phyloP scores from a whole-genome alignment of 2,329 filamentous ascomycete species.

The Fusarium sp. region DNA sequence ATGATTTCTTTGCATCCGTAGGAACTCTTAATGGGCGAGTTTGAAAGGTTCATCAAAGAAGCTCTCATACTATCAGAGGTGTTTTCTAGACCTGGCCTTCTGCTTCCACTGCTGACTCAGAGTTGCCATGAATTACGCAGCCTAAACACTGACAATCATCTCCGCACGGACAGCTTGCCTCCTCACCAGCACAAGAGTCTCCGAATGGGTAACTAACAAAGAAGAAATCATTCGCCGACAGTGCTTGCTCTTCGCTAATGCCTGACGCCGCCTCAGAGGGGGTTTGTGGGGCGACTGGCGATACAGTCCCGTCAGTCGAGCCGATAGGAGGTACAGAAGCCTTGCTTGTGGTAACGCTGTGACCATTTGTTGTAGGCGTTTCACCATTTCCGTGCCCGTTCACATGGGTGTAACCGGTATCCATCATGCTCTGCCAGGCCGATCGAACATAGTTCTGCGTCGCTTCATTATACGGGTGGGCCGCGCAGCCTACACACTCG shows the following conservation, averaged over 20 bases:
- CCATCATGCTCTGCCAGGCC: slow-evolving; percentile 54
- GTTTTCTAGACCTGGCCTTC: slow-evolving; percentile 4
- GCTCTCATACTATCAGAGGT: neutral
- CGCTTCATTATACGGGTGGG: slow-evolving; percentile 73
- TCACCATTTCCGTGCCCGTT: slow-evolving; percentile 41
- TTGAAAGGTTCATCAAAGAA: neutral
- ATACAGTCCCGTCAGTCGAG: slow-evolving; percentile 44
- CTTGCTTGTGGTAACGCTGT: slow-evolving; percentile 24
- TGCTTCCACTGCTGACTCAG: slow-evolving; percentile 21
- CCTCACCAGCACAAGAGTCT: slow-evolving; percentile 59
- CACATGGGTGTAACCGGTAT: slow-evolving; percentile 38
- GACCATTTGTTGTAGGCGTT: slow-evolving; percentile 25
- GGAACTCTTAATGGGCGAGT: neutral
- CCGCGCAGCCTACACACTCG: slow-evolving; percentile 73
- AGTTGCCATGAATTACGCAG: slow-evolving; percentile 61
- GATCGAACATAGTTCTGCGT: slow-evolving; percentile 64
- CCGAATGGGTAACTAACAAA: slow-evolving; percentile 65
- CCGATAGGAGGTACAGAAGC: slow-evolving; percentile 13
- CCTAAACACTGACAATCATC: slow-evolving; percentile 68
- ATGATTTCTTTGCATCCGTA: neutral
- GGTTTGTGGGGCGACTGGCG: slow-evolving; percentile 55
- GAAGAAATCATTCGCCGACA: slow-evolving; percentile 65
- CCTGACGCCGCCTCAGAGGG: slow-evolving; percentile 58
- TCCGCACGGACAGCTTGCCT: slow-evolving; percentile 64
- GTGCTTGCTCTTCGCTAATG: slow-evolving; percentile 59